phyloP scores from a whole-genome alignment of 2,329 filamentous ascomycete species.

The Talaromyces sp. region DNA sequence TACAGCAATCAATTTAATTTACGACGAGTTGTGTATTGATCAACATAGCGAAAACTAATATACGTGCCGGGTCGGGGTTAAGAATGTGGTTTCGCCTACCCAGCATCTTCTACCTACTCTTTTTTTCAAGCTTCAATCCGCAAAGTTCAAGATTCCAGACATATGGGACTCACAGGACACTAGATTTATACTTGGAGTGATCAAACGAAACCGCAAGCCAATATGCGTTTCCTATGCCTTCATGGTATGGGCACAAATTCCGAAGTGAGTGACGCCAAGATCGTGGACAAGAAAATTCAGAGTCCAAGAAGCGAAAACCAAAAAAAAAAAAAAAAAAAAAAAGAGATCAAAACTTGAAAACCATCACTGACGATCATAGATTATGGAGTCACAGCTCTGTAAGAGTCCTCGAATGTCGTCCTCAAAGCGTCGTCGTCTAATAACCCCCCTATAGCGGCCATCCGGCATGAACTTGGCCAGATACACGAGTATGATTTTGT shows the following conservation, averaged over 20 bases:
- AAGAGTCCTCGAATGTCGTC: neutral
- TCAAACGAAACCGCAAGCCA: neutral
- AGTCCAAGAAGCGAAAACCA: neutral
- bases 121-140: neutral
- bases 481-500: conserved; percentile 4
- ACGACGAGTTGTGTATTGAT: neutral
- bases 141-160: neutral
- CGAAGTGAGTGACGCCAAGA: neutral
- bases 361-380: neutral
- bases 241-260: conserved; percentile 7
- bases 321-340: neutral
- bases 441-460: neutral
- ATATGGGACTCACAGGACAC: neutral
- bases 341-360: neutral
- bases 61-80: neutral
- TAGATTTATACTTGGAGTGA: neutral
- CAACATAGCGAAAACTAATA: neutral
- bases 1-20: too few relatives aligned
- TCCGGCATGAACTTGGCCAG: neutral
- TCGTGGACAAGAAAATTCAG: neutral
- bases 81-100: neutral
- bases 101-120: neutral
- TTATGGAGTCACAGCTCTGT: conserved; percentile 3
- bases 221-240: conserved; percentile 15
- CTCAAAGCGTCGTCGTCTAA: neutral